Conservation (phyloP, 2,329 filamentous ascomycete genomes). For the Xylaria sp. region DNA sequence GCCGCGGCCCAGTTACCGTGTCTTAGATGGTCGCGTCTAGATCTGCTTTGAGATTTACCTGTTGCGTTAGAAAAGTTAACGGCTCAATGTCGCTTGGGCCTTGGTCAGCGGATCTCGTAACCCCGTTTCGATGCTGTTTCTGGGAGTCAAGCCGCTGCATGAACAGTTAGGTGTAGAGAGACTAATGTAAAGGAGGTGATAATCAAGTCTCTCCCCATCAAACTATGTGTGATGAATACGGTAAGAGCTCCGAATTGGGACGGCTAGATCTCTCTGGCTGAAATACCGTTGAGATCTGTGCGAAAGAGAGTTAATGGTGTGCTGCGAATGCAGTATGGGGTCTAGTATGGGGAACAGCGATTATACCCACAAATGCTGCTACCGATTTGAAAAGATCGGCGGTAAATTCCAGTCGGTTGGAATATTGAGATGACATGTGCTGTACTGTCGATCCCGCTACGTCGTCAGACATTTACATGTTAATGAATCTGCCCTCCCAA, state of each 20-base stretch:
- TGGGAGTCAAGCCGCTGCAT: conserved; percentile 12
- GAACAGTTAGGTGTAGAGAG: not conserved
- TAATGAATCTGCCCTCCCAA: not conserved
- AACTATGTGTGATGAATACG: not conserved
- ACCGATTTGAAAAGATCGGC: conserved; percentile 22
- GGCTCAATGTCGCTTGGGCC: not conserved
- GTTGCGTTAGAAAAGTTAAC: not conserved
- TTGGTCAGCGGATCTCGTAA: conserved; percentile 7
- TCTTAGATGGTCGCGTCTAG: not conserved
- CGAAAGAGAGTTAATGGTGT: not conserved
- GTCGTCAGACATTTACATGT: not conserved
- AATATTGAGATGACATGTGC: conserved; percentile 10
- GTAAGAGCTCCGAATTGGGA: not conserved
- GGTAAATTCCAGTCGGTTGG: conserved; percentile 15
- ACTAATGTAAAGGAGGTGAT: not conserved
- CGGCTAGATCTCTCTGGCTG: conserved; percentile 2
- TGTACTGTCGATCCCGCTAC: conserved; percentile 26
- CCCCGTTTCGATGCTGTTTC: conserved; percentile 11
- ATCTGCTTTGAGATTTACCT: not conserved
- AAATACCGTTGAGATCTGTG: conserved; percentile 22
- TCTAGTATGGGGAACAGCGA: conserved; percentile 12
- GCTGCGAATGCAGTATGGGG: conserved; percentile 9
- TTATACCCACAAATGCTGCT: conserved; percentile 6
- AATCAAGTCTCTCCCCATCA: not conserved
- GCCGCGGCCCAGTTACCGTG: not conserved